Percentiles rank a stretch among this genome's conserved stretches.
Conservation (phyloP, 129 eudicot species). For the Flaveria brownii region DNA sequence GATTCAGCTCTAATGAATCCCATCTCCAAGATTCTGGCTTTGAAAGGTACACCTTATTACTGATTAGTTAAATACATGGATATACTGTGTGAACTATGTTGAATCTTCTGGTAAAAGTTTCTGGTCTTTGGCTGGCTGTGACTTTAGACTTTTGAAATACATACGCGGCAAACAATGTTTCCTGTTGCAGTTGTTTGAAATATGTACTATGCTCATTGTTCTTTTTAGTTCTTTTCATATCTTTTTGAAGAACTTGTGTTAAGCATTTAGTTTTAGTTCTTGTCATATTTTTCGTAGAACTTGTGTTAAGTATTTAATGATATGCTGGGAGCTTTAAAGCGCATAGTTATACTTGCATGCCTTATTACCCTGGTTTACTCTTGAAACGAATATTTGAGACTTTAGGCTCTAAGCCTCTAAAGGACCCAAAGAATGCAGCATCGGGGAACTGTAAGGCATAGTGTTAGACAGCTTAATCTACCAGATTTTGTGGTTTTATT, state of each 20-base stretch:
- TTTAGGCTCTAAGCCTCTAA: neutral
- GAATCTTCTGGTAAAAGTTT: neutral
- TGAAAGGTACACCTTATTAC: conserved; percentile 56
- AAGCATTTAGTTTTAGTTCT: neutral
- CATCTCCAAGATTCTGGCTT: conserved; percentile 68
- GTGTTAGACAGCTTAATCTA: neutral
- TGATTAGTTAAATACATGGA: neutral
- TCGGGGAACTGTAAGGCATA: conserved; percentile 18
- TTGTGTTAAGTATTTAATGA: neutral
- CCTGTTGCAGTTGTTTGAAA: too few species aligned
- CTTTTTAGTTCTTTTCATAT: conserved; percentile 13
- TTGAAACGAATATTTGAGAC: conserved; percentile 1
- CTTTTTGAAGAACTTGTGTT: neutral
- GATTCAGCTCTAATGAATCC: conserved; percentile 97
- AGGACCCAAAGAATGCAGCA: neutral
- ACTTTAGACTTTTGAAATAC: neutral
- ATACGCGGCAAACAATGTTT: too few species aligned
- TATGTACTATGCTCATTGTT: neutral
- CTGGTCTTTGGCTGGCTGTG: neutral
- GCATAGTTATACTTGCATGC: neutral
- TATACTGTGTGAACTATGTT: neutral
- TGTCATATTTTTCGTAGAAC: neutral
- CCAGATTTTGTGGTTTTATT: neutral
- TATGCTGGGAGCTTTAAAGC: neutral
- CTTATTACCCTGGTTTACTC: neutral